Evolutionary conservation across 306 rosid species (phyloP).

Genomic region (Aeschynomene evenia): DNA sequence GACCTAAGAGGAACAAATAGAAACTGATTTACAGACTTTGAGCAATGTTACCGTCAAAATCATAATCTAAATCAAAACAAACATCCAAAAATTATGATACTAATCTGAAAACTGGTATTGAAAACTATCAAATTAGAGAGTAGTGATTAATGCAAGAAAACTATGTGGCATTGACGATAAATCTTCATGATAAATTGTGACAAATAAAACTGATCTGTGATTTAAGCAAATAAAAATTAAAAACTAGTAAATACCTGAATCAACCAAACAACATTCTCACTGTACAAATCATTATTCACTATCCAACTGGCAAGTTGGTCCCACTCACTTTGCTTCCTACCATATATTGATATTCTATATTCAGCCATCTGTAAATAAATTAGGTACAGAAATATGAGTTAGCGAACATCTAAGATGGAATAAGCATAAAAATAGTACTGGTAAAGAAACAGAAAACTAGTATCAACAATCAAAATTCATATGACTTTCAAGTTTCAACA

Average conservation of each 20-base stretch:
- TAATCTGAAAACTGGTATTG: constrained; percentile 21
- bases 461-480: not conserved
- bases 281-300: constrained; percentile 91
- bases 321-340: constrained; percentile 99
- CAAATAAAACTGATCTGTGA: constrained; percentile 6
- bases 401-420: constrained; percentile 9
- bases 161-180: constrained; percentile 1
- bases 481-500: not conserved
- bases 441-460: constrained; percentile 5
- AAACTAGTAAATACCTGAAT: constrained; percentile 69
- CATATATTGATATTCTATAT: constrained; percentile 91
- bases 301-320: constrained; percentile 99
- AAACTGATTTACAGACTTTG: not conserved
- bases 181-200: not conserved
- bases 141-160: not conserved
- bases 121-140: not conserved
- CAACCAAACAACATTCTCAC: constrained; percentile 95
- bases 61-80: not conserved
- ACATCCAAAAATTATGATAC: not conserved
- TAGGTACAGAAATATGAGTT: not conserved
- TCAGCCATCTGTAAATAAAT: constrained; percentile 90
- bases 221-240: not conserved
- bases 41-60: constrained; percentile 10
- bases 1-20: constrained; percentile 5
- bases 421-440: constrained; percentile 11